Evolutionary conservation across 306 rosid genomes (phyloP).

Genomic region (Trichosanthes truncata): DNA sequence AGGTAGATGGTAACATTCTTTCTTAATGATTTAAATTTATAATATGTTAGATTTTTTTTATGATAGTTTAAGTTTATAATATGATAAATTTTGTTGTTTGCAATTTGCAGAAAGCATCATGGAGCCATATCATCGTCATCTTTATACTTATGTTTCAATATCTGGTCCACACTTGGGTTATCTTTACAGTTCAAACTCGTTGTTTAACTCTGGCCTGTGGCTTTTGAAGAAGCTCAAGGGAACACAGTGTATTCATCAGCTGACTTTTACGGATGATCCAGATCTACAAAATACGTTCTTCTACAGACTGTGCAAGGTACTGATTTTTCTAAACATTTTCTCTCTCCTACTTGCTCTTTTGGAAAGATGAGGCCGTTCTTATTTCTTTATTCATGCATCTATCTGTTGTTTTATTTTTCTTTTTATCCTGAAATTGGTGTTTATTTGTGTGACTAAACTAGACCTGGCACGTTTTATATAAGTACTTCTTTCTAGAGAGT

Average conservation of each 20-base stretch:
- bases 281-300: conserved; percentile 82
- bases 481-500: background rate
- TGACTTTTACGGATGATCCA: conserved; percentile 85
- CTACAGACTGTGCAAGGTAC: conserved; percentile 77
- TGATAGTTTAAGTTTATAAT: background rate
- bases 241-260: conserved; percentile 89
- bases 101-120: conserved; percentile 63
- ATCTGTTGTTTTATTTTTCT: background rate
- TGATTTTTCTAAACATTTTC: background rate
- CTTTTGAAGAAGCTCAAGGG: conserved; percentile 78
- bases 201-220: conserved; percentile 94
- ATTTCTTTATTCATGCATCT: background rate
- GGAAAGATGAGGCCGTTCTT: background rate
- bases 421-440: background rate
- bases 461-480: background rate
- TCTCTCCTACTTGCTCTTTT: background rate
- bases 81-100: background rate
- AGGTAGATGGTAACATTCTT: conserved; percentile 33
- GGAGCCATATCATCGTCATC: conserved; percentile 69
- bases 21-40: conserved; percentile 9
- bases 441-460: background rate
- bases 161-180: conserved; percentile 98
- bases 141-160: conserved; percentile 72
- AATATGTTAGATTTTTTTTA: conserved; percentile 13
- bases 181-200: conserved; percentile 89